Evolutionary conservation across 768 basidiomycete species (phyloP).

Genomic region (Leccinum aurantiacum): DNA sequence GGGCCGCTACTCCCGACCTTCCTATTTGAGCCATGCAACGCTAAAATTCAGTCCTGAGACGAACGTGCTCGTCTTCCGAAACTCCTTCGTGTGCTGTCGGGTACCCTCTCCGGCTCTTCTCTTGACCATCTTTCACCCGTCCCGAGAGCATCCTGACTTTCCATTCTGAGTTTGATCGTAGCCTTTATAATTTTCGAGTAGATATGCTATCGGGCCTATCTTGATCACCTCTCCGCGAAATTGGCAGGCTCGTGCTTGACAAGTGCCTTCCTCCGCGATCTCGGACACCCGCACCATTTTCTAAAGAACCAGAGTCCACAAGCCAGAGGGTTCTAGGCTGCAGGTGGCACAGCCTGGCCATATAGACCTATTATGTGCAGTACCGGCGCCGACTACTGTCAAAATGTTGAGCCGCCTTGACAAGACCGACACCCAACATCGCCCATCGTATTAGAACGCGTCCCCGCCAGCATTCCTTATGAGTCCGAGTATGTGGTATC

Average conservation of each 20-base stretch:
- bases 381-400: too few relatives aligned
- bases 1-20: constrained; percentile 16
- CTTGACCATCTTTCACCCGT: neutral
- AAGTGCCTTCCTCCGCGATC: constrained; percentile 1
- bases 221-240: neutral
- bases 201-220: constrained; percentile 3
- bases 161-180: neutral
- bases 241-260: neutral
- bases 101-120: constrained; percentile 4
- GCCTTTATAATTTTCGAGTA: neutral
- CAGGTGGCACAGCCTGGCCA: neutral
- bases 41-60: constrained; percentile 14
- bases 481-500: too few relatives aligned
- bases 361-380: too few relatives aligned
- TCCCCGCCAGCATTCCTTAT: too few relatives aligned
- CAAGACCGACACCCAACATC: too few relatives aligned
- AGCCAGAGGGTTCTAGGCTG: neutral
- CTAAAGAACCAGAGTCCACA: neutral
- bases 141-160: constrained; percentile 20
- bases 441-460: too few relatives aligned
- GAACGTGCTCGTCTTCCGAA: constrained; percentile 13
- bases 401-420: too few relatives aligned
- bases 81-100: constrained; percentile 9
- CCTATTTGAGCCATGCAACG: constrained; percentile 12
- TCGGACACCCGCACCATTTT: neutral